Conservation (phyloP, 768 basidiomycete species). For the Daedaleopsis sinensis region DNA sequence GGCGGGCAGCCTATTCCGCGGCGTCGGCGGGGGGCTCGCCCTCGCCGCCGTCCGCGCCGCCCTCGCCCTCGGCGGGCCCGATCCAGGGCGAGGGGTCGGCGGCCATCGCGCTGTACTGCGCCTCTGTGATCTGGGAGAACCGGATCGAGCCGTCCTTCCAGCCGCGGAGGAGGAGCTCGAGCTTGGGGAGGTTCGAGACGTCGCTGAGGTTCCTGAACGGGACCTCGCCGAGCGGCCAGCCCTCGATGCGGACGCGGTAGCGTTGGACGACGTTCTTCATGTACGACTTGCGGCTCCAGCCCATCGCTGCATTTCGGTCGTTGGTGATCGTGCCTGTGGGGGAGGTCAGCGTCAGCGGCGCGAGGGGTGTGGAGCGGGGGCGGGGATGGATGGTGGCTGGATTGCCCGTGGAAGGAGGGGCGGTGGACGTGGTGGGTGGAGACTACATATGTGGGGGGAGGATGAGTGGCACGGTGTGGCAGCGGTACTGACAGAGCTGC, state of each 20-base stretch:
- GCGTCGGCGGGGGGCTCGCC: neutral
- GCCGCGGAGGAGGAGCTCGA: slow-evolving; percentile 29
- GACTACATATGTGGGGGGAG: neutral
- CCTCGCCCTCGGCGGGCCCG: slow-evolving; percentile 6
- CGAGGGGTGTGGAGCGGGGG: neutral
- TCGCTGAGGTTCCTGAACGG: slow-evolving; percentile 34
- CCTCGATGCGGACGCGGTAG: slow-evolving; percentile 31
- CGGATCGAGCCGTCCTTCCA: slow-evolving; percentile 30
- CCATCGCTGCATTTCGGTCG: slow-evolving; percentile 30
- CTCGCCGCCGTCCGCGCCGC: neutral
- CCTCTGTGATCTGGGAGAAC: slow-evolving; percentile 27
- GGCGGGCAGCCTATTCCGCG: neutral
- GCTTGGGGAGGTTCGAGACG: slow-evolving; percentile 31
- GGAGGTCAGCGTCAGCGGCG: slow-evolving; percentile 1
- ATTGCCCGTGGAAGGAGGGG: neutral
- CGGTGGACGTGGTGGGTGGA: neutral
- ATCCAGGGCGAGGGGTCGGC: slow-evolving; percentile 19
- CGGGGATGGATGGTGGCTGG: no score
- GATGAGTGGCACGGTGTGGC: no score
- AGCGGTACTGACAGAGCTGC: slow-evolving; percentile 27
- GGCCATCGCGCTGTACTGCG: slow-evolving; percentile 19
- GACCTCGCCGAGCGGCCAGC: slow-evolving; percentile 31
- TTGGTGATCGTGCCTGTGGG: slow-evolving; percentile 28
- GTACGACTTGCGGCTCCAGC: slow-evolving; percentile 27
- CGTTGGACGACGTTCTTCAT: slow-evolving; percentile 32